Evolutionary conservation across 1,139 yeast species (phyloP).

Genomic region (Candida albicans): DNA sequence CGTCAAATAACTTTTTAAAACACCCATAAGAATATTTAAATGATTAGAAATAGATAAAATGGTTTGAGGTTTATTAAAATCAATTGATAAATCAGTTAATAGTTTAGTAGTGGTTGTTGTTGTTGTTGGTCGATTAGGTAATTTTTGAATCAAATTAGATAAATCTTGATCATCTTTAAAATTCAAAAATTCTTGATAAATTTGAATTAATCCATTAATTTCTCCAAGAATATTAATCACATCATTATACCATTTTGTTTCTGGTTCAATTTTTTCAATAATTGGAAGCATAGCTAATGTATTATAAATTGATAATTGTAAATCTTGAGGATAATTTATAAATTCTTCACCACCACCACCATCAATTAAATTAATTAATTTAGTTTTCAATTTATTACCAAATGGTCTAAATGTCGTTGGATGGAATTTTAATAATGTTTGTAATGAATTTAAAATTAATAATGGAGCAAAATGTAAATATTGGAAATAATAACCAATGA

Average conservation of each 20-base stretch:
- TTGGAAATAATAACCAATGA: constrained; percentile 56
- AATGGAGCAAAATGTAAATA: constrained; percentile 40
- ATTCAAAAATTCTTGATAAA: constrained; percentile 60
- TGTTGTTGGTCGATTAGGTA: too few relatives aligned
- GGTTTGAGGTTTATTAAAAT: constrained; percentile 54
- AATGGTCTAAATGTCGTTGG: constrained; percentile 83
- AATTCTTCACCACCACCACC: constrained; percentile 23
- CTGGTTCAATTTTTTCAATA: constrained; percentile 53
- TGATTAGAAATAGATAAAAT: constrained; percentile 53
- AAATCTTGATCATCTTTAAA: constrained; percentile 54
- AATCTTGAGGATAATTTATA: constrained; percentile 29
- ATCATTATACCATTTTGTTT: constrained; percentile 48
- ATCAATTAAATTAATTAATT: constrained; percentile 40
- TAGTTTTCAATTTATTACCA: constrained; percentile 58
- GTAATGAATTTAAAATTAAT: constrained; percentile 49
- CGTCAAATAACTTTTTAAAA: constrained; percentile 46
- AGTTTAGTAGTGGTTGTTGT: constrained; percentile 8
- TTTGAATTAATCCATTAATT: constrained; percentile 48
- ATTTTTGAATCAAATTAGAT: constrained; percentile 28
- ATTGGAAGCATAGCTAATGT: constrained; percentile 61
- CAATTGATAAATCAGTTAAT: constrained; percentile 43
- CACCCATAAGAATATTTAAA: constrained; percentile 42
- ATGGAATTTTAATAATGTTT: constrained; percentile 52
- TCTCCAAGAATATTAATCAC: constrained; percentile 42
- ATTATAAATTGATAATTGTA: constrained; percentile 45